A percentile compares a stretch with the other conserved stretches of the same genome.
Evolutionary conservation across 352 stramenopile genomes (phyloP).

Genomic region (Phytophthora parvispora): DNA sequence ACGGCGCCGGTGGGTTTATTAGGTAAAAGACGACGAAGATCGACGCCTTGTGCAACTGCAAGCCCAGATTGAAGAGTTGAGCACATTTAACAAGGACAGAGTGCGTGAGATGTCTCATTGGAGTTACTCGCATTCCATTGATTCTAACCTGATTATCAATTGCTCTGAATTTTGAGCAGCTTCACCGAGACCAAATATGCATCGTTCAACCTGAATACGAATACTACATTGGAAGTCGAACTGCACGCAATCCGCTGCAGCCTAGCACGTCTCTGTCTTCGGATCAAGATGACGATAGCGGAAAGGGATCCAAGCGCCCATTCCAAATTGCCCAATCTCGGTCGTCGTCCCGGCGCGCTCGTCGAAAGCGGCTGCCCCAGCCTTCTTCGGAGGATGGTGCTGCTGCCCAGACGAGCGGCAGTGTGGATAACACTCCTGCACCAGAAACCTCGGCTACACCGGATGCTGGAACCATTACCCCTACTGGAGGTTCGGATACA

Average conservation of each 20-base stretch:
- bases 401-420: background rate
- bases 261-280: constrained; percentile 28
- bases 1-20: too few species aligned
- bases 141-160: background rate
- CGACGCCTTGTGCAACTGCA: constrained; percentile 94
- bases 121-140: background rate
- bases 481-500: constrained; percentile 9
- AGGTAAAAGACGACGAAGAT: constrained; percentile 96
- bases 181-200: constrained; percentile 71
- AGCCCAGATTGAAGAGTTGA: constrained; percentile 91
- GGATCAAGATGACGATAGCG: constrained; percentile 54
- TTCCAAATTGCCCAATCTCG: constrained; percentile 42
- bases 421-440: constrained; percentile 26
- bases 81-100: constrained; percentile 85
- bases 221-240: constrained; percentile 41
- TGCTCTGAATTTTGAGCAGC: constrained; percentile 33
- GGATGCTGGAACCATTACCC: constrained; percentile 5
- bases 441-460: constrained; percentile 15
- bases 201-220: constrained; percentile 77
- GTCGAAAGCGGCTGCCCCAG: constrained; percentile 41
- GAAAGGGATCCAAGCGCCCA: constrained; percentile 49
- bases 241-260: constrained; percentile 38
- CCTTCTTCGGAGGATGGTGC: constrained; percentile 34
- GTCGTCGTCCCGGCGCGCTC: constrained; percentile 37
- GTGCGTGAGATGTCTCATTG: constrained; percentile 31